Evolutionary conservation across 2,329 filamentous ascomycete species (phyloP).

Genomic region (Pseudopithomyces maydicus): DNA sequence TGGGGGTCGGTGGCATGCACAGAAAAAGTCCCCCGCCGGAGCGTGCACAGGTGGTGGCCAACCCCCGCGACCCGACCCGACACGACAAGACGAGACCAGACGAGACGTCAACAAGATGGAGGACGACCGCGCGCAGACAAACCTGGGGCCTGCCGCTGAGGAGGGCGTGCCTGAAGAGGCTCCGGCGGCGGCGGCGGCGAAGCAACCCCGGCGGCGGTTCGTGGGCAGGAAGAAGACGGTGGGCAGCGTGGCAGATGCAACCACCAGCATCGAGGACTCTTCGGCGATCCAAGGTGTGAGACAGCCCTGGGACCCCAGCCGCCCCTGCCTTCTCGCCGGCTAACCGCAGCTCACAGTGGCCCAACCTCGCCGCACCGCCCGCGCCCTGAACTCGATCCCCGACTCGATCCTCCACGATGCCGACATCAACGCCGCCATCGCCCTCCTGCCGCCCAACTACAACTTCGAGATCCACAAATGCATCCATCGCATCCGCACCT

Average conservation of each 20-base stretch:
- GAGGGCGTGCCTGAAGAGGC: conserved; percentile 63
- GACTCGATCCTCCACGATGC: conserved; percentile 82
- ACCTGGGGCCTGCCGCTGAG: conserved; percentile 71
- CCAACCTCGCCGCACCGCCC: conserved; percentile 71
- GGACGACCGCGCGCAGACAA: conserved; percentile 71
- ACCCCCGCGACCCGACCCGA: background rate
- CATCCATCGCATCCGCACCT: conserved; percentile 86
- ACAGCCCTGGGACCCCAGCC: conserved; percentile 9
- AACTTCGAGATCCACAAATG: conserved; percentile 99
- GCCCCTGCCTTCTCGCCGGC: background rate
- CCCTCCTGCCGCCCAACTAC: conserved; percentile 91
- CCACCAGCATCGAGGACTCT: conserved; percentile 62
- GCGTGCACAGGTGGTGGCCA: too few relatives aligned
- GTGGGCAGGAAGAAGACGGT: conserved; percentile 70
- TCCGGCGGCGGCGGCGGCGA: conserved; percentile 50
- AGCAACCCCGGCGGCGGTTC: conserved; percentile 89
- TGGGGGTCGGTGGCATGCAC: too few relatives aligned
- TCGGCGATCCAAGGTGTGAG: conserved; percentile 71
- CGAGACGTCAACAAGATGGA: conserved; percentile 62
- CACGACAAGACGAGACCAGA: background rate
- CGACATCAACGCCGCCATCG: conserved; percentile 84
- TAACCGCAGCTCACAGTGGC: conserved; percentile 60
- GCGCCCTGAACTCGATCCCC: conserved; percentile 90
- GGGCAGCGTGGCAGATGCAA: conserved; percentile 47
- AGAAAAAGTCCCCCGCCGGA: too few relatives aligned